Base-by-base conservation (phyloP, 2,329 filamentous ascomycete genomes). In the Scolecobasidium constrictum region DNA sequence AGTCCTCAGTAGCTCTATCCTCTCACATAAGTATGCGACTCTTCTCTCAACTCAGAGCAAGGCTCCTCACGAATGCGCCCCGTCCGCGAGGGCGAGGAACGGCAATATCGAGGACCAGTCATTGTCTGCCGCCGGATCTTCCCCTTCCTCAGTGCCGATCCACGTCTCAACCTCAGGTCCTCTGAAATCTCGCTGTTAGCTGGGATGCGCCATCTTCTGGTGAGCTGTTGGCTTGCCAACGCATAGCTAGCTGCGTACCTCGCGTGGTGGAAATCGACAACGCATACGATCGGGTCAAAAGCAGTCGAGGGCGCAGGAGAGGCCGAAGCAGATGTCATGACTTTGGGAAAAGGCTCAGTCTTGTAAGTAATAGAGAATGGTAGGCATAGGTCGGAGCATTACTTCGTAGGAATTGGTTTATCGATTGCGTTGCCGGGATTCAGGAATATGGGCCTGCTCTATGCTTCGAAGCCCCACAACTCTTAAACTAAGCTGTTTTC, bases 51-150 rank as follows among this genome's bases (percentile, higher is more conserved):
- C n/a, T n/a, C n/a, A n/a, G 15, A 35, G 42, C 45, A 41, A 31
- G 12, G 46, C 5, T 17, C 71, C 81, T 66, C 72, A 92, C 80
- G 87, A 80, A 69, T 98, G 92, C 42, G 92, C 92, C 42, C 92
- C 92, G 60, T 98, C 92, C 45, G 86, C 92, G 56, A 98, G 66
- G 19, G 92, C 92, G 86, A 96, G 95, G 62, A 98, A 98, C 0
- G 92, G 88, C 48, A 98, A 71, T 52, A 95, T 64, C 18, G 40
- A 36, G 20, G 80, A 74, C 92, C 92, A 98, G 57, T 92, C 86
- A 64, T 93, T 90, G 46, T 88, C 83, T 36, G 65, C 69, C 3
- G 83, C 83, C 9, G 90, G 86, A 62, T 95, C 87, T 46, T 67
- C 70, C 42, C 79, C 83, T 52, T 88, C 79, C 16, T 80, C 67